Base-by-base conservation (phyloP, 768 basidiomycete genomes). In the Thelephora ganbajun region DNA sequence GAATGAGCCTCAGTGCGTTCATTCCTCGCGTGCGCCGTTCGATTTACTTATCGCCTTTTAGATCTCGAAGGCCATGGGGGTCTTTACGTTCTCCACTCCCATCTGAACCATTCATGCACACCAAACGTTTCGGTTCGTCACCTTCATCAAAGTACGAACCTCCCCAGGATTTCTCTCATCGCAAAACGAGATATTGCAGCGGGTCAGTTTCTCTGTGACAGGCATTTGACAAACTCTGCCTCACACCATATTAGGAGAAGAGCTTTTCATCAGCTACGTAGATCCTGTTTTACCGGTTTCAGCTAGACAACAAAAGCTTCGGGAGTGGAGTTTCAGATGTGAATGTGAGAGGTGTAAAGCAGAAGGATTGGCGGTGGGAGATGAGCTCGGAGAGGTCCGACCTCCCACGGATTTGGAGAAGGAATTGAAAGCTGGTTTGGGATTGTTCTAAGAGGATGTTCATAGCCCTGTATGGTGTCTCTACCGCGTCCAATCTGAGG, bases 31-130 rank as follows among this genome's bases (percentile, higher is more conserved):
- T 16, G 12, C 41, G 51, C 43, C 42, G 6, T 20, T 22, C 2
- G 11, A 33, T 22, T 35, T 12, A 37, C 26, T 30, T 9, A 7
- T 2, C 33, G 33, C 22, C 20, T 47, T 20, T 42, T 30, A 83
- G 83, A 91, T 57, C 67, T 91, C 45, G 90, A 92, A 64, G 76
- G 82, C 1, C 86, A 91, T 47, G 89, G 88, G 2, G 90, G 89
- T 2, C 67, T 94, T 9, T 94, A 92, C 63, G 74, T 72, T 18
- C 71, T 92, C 4, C 89, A 93, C 59, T 83, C 89, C 2, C 86
- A 92, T 54, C 61, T 93, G 26, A 96, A 94, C 62, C 91, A 96
- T 61, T 73, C 73, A 6, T 96, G 91, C 62, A 61, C 66, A 14
- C 88, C 91, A 0, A 93, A 89, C 61, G 55, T 80, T 43, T 83